Conservation (phyloP, 192 early-diverging fungal species). For the Coemansia sp. region DNA sequence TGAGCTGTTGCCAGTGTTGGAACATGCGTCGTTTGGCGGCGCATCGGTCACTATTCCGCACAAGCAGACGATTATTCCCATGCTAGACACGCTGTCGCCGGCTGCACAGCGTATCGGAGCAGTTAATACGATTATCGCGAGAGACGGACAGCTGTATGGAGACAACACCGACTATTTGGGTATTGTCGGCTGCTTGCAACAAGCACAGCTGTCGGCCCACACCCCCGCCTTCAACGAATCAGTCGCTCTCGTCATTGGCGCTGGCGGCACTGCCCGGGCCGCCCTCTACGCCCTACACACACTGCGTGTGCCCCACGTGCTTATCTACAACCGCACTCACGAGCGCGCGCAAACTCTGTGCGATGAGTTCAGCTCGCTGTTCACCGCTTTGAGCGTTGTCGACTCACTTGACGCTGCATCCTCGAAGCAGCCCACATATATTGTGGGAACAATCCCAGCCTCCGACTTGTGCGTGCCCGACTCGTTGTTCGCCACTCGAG, state of each 20-base stretch:
- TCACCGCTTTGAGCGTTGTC: constrained; percentile 50
- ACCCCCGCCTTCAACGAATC: constrained; percentile 7
- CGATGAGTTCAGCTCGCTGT: constrained; percentile 58
- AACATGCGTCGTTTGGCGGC: constrained; percentile 75
- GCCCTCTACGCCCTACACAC: constrained; percentile 81
- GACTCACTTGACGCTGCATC: constrained; percentile 46
- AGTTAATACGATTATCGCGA: constrained; percentile 81
- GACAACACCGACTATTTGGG: constrained; percentile 98
- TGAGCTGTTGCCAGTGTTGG: constrained; percentile 57
- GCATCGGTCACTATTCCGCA: constrained; percentile 95
- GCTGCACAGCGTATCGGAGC: constrained; percentile 88
- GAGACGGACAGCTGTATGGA: constrained; percentile 58
- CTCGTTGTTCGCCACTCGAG: constrained; percentile 54
- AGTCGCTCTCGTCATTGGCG: constrained; percentile 86
- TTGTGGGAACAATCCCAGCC: constrained; percentile 88
- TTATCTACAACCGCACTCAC: constrained; percentile 85
- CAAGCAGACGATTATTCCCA: constrained; percentile 81
- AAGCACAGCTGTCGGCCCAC: constrained; percentile 21
- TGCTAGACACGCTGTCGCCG: constrained; percentile 70
- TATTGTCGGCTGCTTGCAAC: constrained; percentile 67
- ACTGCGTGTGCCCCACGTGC: constrained; percentile 64
- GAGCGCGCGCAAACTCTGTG: constrained; percentile 70
- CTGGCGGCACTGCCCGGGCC: constrained; percentile 91
- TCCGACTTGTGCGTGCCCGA: constrained; percentile 63
- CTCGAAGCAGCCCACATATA: constrained; percentile 50